phyloP scores from a whole-genome alignment of 1,284 basidiomycete genomes.

The Ustilago trichophora region DNA sequence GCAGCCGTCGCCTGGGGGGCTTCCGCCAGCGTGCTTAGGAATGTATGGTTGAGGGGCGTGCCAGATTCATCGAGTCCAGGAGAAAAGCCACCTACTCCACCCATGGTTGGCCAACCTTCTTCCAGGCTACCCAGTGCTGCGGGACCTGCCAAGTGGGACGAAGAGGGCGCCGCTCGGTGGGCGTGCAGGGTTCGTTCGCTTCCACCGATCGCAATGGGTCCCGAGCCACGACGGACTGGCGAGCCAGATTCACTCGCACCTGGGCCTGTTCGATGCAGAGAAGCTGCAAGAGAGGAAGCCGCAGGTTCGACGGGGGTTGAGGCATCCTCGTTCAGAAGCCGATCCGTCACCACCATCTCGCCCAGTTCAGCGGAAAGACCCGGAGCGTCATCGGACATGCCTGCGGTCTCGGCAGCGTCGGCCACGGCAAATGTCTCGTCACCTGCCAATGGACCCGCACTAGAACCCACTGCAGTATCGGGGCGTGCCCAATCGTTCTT shows the following conservation, averaged over 20 bases:
- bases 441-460: slow-evolving; percentile 25
- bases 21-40: slow-evolving; percentile 69
- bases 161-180: too few relatives aligned
- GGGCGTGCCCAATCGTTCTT: slow-evolving; percentile 51
- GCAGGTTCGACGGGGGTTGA: neutral
- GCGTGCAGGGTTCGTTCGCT: slow-evolving; percentile 19
- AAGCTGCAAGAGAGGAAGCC: neutral
- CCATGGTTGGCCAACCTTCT: slow-evolving; percentile 25
- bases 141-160: slow-evolving; percentile 3
- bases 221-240: slow-evolving; percentile 26
- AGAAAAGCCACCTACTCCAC: slow-evolving; percentile 42
- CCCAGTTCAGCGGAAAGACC: slow-evolving; percentile 14
- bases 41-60: slow-evolving; percentile 70
- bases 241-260: slow-evolving; percentile 25
- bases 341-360: slow-evolving; percentile 34
- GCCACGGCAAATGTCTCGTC: slow-evolving; percentile 26
- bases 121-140: slow-evolving; percentile 15
- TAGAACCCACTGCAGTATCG: slow-evolving; percentile 44
- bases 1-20: slow-evolving; percentile 23
- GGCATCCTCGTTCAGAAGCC: slow-evolving; percentile 22
- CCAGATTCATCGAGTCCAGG: slow-evolving; percentile 52
- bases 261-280: slow-evolving; percentile 7
- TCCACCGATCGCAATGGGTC: slow-evolving; percentile 28
- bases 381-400: neutral
- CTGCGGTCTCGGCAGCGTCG: slow-evolving; percentile 1